Evolutionary conservation across 2,329 filamentous ascomycete species (phyloP).

Genomic region (Talaromyces sp.): DNA sequence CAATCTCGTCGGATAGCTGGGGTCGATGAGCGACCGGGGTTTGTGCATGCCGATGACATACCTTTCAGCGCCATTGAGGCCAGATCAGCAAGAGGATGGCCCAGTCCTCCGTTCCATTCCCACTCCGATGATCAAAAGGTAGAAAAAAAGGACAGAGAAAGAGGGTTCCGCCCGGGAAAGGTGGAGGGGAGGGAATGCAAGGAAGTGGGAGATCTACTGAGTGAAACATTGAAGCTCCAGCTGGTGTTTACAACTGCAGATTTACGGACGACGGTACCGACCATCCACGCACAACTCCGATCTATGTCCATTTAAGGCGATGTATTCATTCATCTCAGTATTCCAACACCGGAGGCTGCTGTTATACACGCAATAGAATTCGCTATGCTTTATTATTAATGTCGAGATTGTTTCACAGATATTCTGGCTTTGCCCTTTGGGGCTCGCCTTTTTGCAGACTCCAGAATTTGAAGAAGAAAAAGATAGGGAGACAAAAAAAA

Average conservation of each 20-base stretch:
- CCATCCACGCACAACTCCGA: not conserved
- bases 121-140: too few relatives aligned
- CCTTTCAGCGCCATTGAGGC: conserved; percentile 44
- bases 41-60: conserved; percentile 26
- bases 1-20: conserved; percentile 2
- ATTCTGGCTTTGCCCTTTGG: conserved; percentile 21
- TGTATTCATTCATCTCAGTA: too few relatives aligned
- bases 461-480: not conserved
- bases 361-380: not conserved
- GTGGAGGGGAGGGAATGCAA: not conserved
- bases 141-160: too few relatives aligned
- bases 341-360: not conserved
- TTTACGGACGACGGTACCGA: conserved; percentile 1
- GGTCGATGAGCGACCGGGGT: conserved; percentile 4
- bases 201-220: not conserved
- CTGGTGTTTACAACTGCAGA: conserved; percentile 5
- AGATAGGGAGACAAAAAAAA: not conserved
- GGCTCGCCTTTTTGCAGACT: not conserved
- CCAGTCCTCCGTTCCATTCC: not conserved
- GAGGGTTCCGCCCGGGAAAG: too few relatives aligned
- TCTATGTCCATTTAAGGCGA: not conserved
- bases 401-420: conserved; percentile 10
- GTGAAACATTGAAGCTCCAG: not conserved
- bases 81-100: not conserved
- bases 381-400: conserved; percentile 6